phyloP scores from a whole-genome alignment of 2,329 filamentous ascomycete species.

The Furcasterigmium furcatum region DNA sequence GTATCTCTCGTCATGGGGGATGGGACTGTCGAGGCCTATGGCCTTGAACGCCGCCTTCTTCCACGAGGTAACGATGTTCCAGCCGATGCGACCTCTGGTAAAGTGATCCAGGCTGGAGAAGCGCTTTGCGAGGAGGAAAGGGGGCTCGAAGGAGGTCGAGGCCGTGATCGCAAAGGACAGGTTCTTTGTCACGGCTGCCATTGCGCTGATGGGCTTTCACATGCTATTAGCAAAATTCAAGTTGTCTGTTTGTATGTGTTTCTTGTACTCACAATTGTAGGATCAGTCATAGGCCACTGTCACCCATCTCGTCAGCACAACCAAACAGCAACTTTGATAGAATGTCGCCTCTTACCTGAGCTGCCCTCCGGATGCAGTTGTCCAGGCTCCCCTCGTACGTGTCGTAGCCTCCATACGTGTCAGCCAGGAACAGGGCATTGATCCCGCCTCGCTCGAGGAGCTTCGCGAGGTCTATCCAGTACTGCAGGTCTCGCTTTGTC shows the following conservation, averaged over 20 bases:
- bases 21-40: slow-evolving; percentile 53
- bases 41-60: slow-evolving; percentile 62
- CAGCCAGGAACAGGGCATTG: slow-evolving; percentile 63
- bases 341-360: slow-evolving; percentile 27
- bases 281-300: slow-evolving; percentile 63
- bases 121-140: slow-evolving; percentile 58
- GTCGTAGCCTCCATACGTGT: slow-evolving; percentile 63
- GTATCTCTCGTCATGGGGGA: slow-evolving; percentile 61
- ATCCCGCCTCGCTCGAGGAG: slow-evolving; percentile 59
- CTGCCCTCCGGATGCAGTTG: slow-evolving; percentile 57
- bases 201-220: slow-evolving; percentile 58
- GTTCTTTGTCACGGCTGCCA: slow-evolving; percentile 65
- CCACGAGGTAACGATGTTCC: slow-evolving; percentile 62
- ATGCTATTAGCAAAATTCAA: slow-evolving; percentile 1
- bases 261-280: slow-evolving; percentile 48
- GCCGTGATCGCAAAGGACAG: slow-evolving; percentile 61
- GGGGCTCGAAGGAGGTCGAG: slow-evolving; percentile 60
- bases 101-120: slow-evolving; percentile 62
- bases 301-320: too few relatives aligned
- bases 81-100: slow-evolving; percentile 57
- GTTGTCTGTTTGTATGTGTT: neutral
- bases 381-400: slow-evolving; percentile 58
- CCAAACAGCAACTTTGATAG: too few relatives aligned
- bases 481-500: slow-evolving; percentile 56
- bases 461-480: slow-evolving; percentile 63